Percentiles rank a stretch among this genome's conserved stretches.
Evolutionary conservation across 257 asterid genomes (phyloP).

Genomic region (Petunia secreta): DNA sequence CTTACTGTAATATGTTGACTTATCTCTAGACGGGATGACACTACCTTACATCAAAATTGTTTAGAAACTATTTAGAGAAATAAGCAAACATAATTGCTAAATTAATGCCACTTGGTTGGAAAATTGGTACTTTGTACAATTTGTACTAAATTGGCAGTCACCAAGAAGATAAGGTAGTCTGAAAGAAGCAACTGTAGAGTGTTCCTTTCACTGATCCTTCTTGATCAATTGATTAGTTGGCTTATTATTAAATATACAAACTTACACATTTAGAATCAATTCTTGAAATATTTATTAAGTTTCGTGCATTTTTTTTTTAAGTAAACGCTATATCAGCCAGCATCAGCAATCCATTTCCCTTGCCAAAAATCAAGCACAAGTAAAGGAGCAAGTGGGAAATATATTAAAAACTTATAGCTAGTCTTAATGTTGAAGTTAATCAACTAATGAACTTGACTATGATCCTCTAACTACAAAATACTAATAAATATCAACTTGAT

Average conservation of each 20-base stretch:
- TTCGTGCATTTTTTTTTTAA: background rate
- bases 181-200: conserved; percentile 11
- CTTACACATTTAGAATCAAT: background rate
- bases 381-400: conserved; percentile 24
- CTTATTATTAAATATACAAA: background rate
- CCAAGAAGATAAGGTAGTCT: background rate
- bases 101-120: background rate
- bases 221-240: background rate
- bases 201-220: conserved; percentile 4
- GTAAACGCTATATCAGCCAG: background rate
- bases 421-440: conserved; percentile 37
- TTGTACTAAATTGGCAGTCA: background rate
- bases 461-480: conserved; percentile 28
- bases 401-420: background rate
- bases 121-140: background rate
- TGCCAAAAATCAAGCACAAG: conserved; percentile 18
- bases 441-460: conserved; percentile 29
- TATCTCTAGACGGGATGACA: background rate
- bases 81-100: background rate
- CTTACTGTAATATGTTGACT: background rate
- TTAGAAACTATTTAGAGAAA: background rate
- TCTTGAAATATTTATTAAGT: background rate
- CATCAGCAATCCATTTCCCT: conserved; percentile 1
- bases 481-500: conserved; percentile 23
- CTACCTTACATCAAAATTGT: background rate